Evolutionary conservation across 768 basidiomycete genomes (phyloP).

Genomic region (Leccinum longicurvipes): DNA sequence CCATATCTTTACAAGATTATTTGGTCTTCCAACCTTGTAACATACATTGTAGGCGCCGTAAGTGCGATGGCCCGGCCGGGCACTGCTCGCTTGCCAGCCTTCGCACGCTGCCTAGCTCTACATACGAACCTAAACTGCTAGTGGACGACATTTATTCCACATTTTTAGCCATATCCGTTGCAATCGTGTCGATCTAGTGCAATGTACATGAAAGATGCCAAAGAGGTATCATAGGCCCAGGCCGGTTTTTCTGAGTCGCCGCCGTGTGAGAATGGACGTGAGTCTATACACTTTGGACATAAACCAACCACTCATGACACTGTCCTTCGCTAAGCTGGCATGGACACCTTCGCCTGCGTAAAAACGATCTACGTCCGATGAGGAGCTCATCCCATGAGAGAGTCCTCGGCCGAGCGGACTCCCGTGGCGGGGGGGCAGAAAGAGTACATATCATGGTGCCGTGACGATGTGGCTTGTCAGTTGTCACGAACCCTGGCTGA

Average conservation of each 20-base stretch:
- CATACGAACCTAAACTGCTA: neutral
- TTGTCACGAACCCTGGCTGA: neutral
- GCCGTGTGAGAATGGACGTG: neutral
- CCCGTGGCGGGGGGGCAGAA: neutral
- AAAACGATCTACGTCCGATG: constrained; percentile 12
- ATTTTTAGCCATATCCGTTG: neutral
- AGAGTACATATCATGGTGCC: too few species aligned
- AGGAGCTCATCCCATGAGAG: constrained; percentile 4
- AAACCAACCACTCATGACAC: neutral
- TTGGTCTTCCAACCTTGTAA: neutral
- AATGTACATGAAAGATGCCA: too few species aligned
- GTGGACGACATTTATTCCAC: neutral
- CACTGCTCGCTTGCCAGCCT: neutral
- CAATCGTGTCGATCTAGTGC: too few species aligned
- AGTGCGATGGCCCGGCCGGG: neutral
- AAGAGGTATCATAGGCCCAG: too few species aligned
- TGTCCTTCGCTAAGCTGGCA: neutral
- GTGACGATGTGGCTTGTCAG: neutral
- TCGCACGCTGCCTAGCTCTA: neutral
- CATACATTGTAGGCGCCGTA: neutral
- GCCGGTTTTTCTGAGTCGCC: neutral
- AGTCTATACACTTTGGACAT: too few species aligned
- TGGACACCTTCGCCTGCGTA: neutral
- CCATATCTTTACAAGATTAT: neutral
- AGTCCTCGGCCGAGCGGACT: neutral